Evolutionary conservation across 306 rosid species (phyloP), one percentile per base, ranked within the genome.

Genomic region (Dryas octopetala): DNA sequence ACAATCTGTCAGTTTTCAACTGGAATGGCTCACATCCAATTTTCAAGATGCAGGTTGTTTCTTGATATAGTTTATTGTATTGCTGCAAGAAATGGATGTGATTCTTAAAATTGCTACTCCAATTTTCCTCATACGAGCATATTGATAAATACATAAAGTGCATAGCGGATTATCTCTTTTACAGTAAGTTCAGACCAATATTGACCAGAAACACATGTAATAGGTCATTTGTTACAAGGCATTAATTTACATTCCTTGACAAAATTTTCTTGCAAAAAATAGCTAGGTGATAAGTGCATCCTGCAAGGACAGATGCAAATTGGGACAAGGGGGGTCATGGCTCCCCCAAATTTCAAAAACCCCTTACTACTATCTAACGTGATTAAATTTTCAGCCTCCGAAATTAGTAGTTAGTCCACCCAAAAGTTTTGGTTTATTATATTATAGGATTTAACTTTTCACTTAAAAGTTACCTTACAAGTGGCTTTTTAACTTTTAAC

Each of bases 1-100:
- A 23, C 23, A 62, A 43, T 59, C 41, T 61, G 55, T 38, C 61
- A 32, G 23, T 76, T 63, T 44, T 53, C 63, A 49, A 47, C 68
- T 16, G 59, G 48, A 60, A 7, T 8, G 68, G 50, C 54, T 68
- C 57, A 62, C 8, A 48, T 43, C n/a, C n/a, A 6, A 13, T 48
- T 63, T 63, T 41, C 4, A 15, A 7, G 68, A 44, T 40, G 68
- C 49, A 16, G 12, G 46, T 32, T 28, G 45, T 38, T 61, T 28
- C n/a, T 32, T 61, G 15, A 12, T 61, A 11, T 17, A 61, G 44
- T 55, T 55, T 55, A 11, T 17, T 55, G 61, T n/a, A 15, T n/a
- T 17, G 12, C 61, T 55, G 32, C 12, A 4, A 55, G 26, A 55
- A 32, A 17, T 7, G 61, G 61, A 55, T 7, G 26, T 9, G 11